Evolutionary conservation across 75 land plant species (phyloP).

Genomic region (Cryptomeria japonica): DNA sequence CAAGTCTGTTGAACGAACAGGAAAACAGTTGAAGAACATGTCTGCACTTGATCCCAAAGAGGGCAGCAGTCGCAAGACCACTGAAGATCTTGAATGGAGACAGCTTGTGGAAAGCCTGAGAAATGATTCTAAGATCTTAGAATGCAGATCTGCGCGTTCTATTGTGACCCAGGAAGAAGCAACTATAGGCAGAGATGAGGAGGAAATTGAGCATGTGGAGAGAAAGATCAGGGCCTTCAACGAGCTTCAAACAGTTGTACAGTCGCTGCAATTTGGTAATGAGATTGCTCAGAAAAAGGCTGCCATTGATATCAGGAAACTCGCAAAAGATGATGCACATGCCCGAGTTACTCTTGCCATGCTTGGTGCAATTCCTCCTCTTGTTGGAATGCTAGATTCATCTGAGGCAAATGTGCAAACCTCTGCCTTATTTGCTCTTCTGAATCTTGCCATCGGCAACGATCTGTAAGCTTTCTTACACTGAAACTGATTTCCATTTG

Average conservation of each 20-base stretch:
- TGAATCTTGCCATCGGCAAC: conserved; percentile 72
- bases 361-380: conserved; percentile 81
- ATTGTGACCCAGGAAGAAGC: neutral
- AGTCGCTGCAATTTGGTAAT: conserved; percentile 18
- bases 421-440: conserved; percentile 60
- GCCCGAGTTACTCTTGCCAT: conserved; percentile 68
- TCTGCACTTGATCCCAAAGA: conserved; percentile 3
- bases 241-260: conserved; percentile 12
- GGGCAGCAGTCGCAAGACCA: conserved; percentile 18
- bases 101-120: conserved; percentile 35
- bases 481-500: neutral
- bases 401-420: conserved; percentile 30
- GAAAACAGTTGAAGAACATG: conserved; percentile 27
- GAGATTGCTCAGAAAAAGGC: conserved; percentile 17
- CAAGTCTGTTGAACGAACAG: conserved; percentile 16
- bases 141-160: conserved; percentile 12
- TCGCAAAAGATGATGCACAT: conserved; percentile 53
- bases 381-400: conserved; percentile 50
- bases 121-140: conserved; percentile 14
- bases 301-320: conserved; percentile 43
- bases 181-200: neutral
- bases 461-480: conserved; percentile 46
- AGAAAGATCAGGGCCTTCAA: conserved; percentile 14
- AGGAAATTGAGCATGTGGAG: neutral
- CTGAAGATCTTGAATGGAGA: conserved; percentile 34